Evolutionary conservation across 139 green algal genomes (phyloP).

Genomic region (Axilococcus clingmanii): DNA sequence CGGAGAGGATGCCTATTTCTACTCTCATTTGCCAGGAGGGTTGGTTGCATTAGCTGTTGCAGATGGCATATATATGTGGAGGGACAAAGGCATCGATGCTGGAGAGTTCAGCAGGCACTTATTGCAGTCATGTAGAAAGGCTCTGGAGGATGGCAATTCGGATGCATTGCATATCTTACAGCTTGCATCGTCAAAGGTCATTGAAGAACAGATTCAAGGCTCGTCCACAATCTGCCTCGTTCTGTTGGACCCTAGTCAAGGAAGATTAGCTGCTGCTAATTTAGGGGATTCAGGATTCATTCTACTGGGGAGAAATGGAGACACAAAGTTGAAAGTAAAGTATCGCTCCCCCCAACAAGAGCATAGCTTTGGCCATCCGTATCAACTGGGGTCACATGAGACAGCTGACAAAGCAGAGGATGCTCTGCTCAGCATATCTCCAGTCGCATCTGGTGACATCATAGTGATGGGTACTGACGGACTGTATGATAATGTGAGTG

Average conservation of each 20-base stretch:
- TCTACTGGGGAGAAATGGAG: slow-evolving; percentile 38
- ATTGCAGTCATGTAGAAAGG: slow-evolving; percentile 43
- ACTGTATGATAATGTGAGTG: slow-evolving; percentile 83
- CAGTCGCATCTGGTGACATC: slow-evolving; percentile 62
- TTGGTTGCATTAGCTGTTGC: slow-evolving; percentile 78
- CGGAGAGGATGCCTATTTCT: slow-evolving; percentile 87
- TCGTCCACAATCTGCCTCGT: slow-evolving; percentile 69
- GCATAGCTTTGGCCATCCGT: slow-evolving; percentile 84
- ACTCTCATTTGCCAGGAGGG: slow-evolving; percentile 34
- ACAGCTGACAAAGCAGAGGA: slow-evolving; percentile 45
- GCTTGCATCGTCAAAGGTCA: slow-evolving; percentile 14
- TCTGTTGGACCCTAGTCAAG: slow-evolving; percentile 57
- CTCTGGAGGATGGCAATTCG: slow-evolving; percentile 34
- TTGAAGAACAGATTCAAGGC: slow-evolving; percentile 42
- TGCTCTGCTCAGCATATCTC: slow-evolving; percentile 62
- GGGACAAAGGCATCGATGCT: slow-evolving; percentile 74
- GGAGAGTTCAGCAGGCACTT: slow-evolving; percentile 53
- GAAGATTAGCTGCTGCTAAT: slow-evolving; percentile 64
- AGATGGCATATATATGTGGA: slow-evolving; percentile 90
- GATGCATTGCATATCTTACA: slow-evolving; percentile 24
- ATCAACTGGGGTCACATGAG: slow-evolving; percentile 67
- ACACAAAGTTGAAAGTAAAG: slow-evolving; percentile 27
- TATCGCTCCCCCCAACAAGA: slow-evolving; percentile 81
- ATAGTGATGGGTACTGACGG: slow-evolving; percentile 82
- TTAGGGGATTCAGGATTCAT: slow-evolving; percentile 82